Evolutionary conservation across 345 rosid genomes (phyloP), one percentile per base, ranked within the genome.

Genomic region (Syzygium aromaticum): DNA sequence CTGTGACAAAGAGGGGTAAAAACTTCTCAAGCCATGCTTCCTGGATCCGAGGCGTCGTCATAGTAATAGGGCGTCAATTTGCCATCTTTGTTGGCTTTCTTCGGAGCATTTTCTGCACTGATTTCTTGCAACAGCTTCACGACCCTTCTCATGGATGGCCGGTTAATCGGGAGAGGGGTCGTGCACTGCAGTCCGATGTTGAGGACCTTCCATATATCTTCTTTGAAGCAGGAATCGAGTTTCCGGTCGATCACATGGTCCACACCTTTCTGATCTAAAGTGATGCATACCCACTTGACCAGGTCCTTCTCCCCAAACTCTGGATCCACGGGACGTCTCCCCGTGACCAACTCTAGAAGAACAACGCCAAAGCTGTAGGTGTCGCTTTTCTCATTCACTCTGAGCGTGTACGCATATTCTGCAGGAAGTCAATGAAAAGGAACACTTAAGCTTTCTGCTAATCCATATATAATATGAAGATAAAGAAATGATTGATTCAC

Each of bases 321-420:
- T 0, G 99, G 96, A 90, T 95, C 99, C 38, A 93, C 90, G 0
- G 99, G 98, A 5, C 87, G 97, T 86, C 93, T 95, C 59, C 99
- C 96, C 0, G 98, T 96, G 38, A 98, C 97, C 89, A 96, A 90
- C 93, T 98, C 99, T 4, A 98, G 95, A 38, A 96, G 93, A 25
- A 98, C 99, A 30, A 98, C 99, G 2, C 99, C 99, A 4, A 98
- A 98, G 89, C 99, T 98, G 96, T 96, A 98, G 87, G 93, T 96
- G 91, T 98, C 99, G 40, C 99, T 96, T 95, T 98, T 98, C 93
- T 98, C 99, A n/a, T 95, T 96, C 91, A 98, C 99, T 51, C 98
- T 90, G 22, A 98, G 95, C 3, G 99, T 98, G 91, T 98, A 98
- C 5, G 99, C 99, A 87, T 98, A 98, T 85, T 98, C 99, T 98